Evolutionary conservation across 257 asterid genomes (phyloP), one percentile per base, ranked within the genome.

Genomic region (Galeopsis tetrahit): DNA sequence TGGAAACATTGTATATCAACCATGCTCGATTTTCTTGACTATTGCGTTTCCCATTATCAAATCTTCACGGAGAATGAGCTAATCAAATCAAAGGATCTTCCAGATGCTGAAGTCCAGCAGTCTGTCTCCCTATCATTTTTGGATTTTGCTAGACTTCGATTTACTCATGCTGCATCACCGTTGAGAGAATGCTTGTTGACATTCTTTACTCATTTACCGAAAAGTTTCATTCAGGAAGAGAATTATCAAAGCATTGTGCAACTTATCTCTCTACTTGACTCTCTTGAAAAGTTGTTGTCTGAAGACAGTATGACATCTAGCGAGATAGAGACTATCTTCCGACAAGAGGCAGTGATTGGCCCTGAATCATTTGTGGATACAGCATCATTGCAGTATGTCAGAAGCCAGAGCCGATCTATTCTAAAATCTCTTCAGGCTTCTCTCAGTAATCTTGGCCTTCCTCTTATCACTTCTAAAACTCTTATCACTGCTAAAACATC

Each of bases 201-300:
- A n/a, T 68, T 88, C 3, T 52, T 71, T 6, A 81, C 83, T 42
- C 90, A 84, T 78, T 33, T 88, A 63, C 86, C 87, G 0, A 84
- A 68, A 51, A 76, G 72, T 21, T 72, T 68, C 68, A 42, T 80
- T 61, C 66, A 39, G 5, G 83, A 86, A 55, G 75, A 40, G 6
- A 81, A 69, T 56, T 77, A 71, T 74, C 69, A 75, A 62, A 44
- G 43, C 17, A 78, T 79, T 42, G 48, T 55, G 51, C 55, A 75
- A 21, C 77, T 80, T 8, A 7, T 88, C 8, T 21, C 70, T 69
- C 74, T 75, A 1, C 82, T 88, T 2, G 73, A 71, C 10, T 44
- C 75, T 10, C 40, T 82, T 2, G 82, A 84, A 53, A 56, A 2
- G 2, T 39, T 72, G 48, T 73, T 88, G 70, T 85, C 71, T 76